Evolutionary conservation across 139 green algal genomes (phyloP), one percentile per base, ranked within the genome.

Genomic region (Chlamydomonas schloesseri): DNA sequence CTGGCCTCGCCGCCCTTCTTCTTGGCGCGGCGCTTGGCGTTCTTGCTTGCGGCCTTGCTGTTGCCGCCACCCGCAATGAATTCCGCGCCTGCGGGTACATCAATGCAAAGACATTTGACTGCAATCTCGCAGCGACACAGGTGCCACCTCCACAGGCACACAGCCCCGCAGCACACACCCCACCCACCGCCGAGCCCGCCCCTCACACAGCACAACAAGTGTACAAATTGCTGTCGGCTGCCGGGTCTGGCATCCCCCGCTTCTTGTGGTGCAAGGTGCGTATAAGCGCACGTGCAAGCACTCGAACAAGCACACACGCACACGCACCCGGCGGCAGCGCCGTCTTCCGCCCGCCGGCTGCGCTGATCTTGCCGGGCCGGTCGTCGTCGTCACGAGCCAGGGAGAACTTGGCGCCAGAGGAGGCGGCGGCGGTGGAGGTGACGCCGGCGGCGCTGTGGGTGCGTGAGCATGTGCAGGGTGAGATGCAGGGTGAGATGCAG

Each of bases 31-130:
- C 92, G 88, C 87, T 90, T 92, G 82, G 94, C 93, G 74, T 98
- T 98, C 86, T 97, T 97, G 53, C 72, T 88, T 0, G 93, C 90
- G 15, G 93, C 87, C 78, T 95, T 97, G 90, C 72, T 83, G 29
- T 70, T 77, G 20, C 71, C 62, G 11, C 29, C 31, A 3, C 46
- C 46, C 10, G 31, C 67, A 11, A 83, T 23, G 53, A 89, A 89
- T 31, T 89, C 85, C 3, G 85, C 85, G 33, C 85, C 85, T 89
- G 77, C 11, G 14, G 9, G 71, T n/a, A n/a, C n/a, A n/a, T n/a
- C n/a, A n/a, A n/a, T n/a, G n/a, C n/a, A n/a, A n/a, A n/a, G n/a
- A n/a, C n/a, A n/a, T n/a, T n/a, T n/a, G n/a, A n/a, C n/a, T n/a
- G n/a, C n/a, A n/a, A n/a, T n/a, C n/a, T n/a, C n/a, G n/a, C n/a